Base-by-base conservation (phyloP, 352 stramenopile genomes). In the Peronospora farinosa region DNA sequence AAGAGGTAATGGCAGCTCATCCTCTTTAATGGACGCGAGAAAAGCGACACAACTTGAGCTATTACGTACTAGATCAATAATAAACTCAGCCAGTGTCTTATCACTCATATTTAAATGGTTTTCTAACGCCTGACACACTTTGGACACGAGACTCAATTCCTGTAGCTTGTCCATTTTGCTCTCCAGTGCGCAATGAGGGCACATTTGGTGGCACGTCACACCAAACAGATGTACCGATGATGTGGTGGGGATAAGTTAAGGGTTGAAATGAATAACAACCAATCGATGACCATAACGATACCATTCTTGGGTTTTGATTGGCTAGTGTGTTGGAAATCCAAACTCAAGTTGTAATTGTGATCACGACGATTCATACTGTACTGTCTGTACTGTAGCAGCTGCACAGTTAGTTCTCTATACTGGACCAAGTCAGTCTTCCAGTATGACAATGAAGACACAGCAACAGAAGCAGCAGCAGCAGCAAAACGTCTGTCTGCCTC, bases 31-130 rank as follows among this genome's bases (percentile, higher is more conserved):
- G 30, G 61, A 58, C 28, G 47, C 53, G 19, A 88, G 57, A 51
- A 88, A 93, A 21, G 45, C 60, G 33, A 39, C 61, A 64, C 53
- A 95, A 52, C 65, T 92, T 6, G 69, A 45, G 60, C 70, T 86
- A 36, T 84, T 65, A 41, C 88, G 78, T 39, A 94, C 84, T 49
- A 96, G 66, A 53, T 96, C 78, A 59, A 97, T 96, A 28, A 98
- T 79, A 54, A 98, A 98, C 78, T 98, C 95, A 9, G 95, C 86
- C 43, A 99, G 74, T 30, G 95, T 98, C 60, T 96, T 95, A 69
- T 99, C 96, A 50, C 86, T 92, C 66, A 98, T 86, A 32, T 92
- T 91, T 45, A 98, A 68, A 51, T 95, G 79, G 67, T 98, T 92
- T 59, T 92, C 84, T 47, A 95, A 71, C 65, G 88, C 79, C 57